phyloP scores from a whole-genome alignment of 1,284 basidiomycete genomes.

The Termitomyces sp. region DNA sequence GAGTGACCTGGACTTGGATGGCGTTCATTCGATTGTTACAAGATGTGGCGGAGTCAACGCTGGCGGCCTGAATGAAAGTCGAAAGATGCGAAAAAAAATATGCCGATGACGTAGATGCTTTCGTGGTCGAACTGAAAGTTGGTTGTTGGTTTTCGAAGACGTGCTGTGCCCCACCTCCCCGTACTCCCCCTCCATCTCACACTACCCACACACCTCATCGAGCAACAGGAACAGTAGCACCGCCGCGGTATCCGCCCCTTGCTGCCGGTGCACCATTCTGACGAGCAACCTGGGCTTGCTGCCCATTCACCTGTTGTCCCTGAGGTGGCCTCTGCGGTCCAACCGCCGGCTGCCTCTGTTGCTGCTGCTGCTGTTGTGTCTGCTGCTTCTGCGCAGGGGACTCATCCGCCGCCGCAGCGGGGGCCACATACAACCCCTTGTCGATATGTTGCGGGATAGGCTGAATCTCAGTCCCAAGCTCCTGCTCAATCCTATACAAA shows the following conservation, averaged over 20 bases:
- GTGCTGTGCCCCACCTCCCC: conserved; percentile 7
- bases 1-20: background rate
- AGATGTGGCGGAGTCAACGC: conserved; percentile 9
- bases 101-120: conserved; percentile 12
- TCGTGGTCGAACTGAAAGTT: conserved; percentile 7
- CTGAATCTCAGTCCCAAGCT: conserved; percentile 96
- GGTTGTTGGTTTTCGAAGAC: conserved; percentile 6
- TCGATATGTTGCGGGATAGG: conserved; percentile 93
- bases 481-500: conserved; percentile 96
- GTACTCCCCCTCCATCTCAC: conserved; percentile 1
- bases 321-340: conserved; percentile 15
- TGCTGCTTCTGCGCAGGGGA: conserved; percentile 30
- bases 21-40: conserved; percentile 14
- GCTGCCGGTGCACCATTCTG: conserved; percentile 28
- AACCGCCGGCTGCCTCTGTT: conserved; percentile 13
- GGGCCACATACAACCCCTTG: conserved; percentile 89
- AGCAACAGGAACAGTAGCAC: conserved; percentile 25
- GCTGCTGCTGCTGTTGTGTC: conserved; percentile 24
- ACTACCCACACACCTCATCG: conserved; percentile 22
- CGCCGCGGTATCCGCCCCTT: conserved; percentile 30
- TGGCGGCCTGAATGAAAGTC: conserved; percentile 1
- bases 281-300: conserved; percentile 18
- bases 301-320: conserved; percentile 18
- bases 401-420: conserved; percentile 49
- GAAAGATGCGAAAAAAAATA: conserved; percentile 5